Base-by-base conservation (phyloP, 225 moss, liverwort and hornwort species). In the Pseudoscleropodium purum region DNA sequence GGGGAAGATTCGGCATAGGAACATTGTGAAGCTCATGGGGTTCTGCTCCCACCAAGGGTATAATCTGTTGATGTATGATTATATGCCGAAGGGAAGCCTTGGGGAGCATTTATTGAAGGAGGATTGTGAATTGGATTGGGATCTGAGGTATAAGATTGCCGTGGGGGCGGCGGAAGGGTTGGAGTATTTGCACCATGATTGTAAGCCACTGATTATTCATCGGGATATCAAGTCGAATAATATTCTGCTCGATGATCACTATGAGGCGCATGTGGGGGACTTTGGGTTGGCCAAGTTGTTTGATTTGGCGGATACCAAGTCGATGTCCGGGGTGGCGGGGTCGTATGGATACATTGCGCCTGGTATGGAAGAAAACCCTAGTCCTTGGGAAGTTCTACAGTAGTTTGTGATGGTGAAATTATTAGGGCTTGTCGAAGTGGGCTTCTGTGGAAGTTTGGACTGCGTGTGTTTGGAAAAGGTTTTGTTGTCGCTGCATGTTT, bases 261-360 rank as follows among this genome's bases (percentile, higher is more conserved):
- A 85, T 10, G 92, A 93, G 84, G 92, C 95, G 8, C 95, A 94
- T 15, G 92, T 95, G 24, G 94, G 94, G 17, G 95, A 95, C 79
- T 93, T 95, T n/a, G 95, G 94, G 20, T 78, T 95, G 43, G 94
- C 94, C 37, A 95, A 94, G 87, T 90, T 95, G 8, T 92, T 95
- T 15, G 95, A 95, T 81, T 68, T 91, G 84, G 73, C 92, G 62
- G 94, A 95, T 52, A 90, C 93, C 26, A 93, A 92, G 82, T 93
- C 91, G 12, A 93, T 94, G 93, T 92, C 95, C 13, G 91, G 91
- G 34, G 89, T 95, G 13, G 94, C 95, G 9, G 94, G 95, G 43
- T 94, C 95, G 36, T 94, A 90, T 76, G 95, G 95, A 41, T 95
- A 95, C 90, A 95, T 95, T 85, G 95, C 95, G n/a, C 95, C 95